A percentile compares a stretch with the other conserved stretches of the same genome.
Evolutionary conservation across 2,329 filamentous ascomycete genomes (phyloP).

Genomic region (Penicillium sp.): DNA sequence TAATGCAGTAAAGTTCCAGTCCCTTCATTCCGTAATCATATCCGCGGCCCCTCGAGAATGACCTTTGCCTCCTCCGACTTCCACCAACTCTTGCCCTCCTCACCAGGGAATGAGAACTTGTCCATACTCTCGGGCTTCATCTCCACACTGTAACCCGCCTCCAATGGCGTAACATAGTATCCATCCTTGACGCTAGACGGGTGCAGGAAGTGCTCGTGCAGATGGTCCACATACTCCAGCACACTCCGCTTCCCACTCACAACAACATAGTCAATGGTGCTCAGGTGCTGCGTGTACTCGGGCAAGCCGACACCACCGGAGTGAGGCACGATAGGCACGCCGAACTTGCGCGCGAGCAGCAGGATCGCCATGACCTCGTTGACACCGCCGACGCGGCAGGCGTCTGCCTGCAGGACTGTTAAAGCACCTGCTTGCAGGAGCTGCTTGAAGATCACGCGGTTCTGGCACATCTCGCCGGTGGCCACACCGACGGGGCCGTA

Average conservation of each 20-base stretch:
- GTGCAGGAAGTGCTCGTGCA: slow-evolving; percentile 91
- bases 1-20: slow-evolving; percentile 1
- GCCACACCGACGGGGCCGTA: slow-evolving; percentile 76
- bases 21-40: slow-evolving; percentile 26
- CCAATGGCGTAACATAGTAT: slow-evolving; percentile 83
- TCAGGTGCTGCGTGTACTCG: slow-evolving; percentile 92
- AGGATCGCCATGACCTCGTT: slow-evolving; percentile 93
- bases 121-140: slow-evolving; percentile 93
- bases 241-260: slow-evolving; percentile 81
- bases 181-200: slow-evolving; percentile 80
- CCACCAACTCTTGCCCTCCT: slow-evolving; percentile 84
- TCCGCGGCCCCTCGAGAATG: slow-evolving; percentile 65
- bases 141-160: slow-evolving; percentile 88
- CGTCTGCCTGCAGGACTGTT: slow-evolving; percentile 88
- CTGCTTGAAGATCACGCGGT: slow-evolving; percentile 93
- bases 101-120: slow-evolving; percentile 74
- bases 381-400: slow-evolving; percentile 85
- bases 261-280: slow-evolving; percentile 89
- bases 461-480: slow-evolving; percentile 95
- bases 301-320: slow-evolving; percentile 87
- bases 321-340: slow-evolving; percentile 84
- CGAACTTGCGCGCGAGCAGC: slow-evolving; percentile 72
- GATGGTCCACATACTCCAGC: slow-evolving; percentile 88
- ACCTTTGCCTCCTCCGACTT: slow-evolving; percentile 75
- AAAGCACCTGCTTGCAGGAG: slow-evolving; percentile 79